Percentiles rank a stretch among this genome's conserved stretches.
These are phyloP conservation scores for Naganishia friedmannii DNA, from an alignment of 768 basidiomycete genomes.

Conservation along the genomic window DNA sequence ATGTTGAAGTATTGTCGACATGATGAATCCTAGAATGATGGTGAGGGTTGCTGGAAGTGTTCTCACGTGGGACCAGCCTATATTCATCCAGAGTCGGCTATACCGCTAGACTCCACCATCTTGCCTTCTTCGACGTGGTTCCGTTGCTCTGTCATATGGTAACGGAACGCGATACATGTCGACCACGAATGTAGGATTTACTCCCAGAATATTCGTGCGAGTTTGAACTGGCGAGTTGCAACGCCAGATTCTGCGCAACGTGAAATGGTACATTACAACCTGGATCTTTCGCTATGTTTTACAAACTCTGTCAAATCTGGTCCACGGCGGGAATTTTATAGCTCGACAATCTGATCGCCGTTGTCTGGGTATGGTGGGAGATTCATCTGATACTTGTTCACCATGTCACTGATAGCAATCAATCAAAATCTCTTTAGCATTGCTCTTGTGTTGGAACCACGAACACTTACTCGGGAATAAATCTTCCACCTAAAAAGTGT, in stretches of 20 bases:
- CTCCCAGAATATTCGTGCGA: background rate
- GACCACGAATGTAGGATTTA: no score
- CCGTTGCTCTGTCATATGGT: no score
- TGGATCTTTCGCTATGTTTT: background rate
- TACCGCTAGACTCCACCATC: no score
- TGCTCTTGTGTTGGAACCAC: conserved; percentile 69
- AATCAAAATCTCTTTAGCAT: conserved; percentile 53
- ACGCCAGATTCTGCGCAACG: background rate
- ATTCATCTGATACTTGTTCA: conserved; percentile 71
- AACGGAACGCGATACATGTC: no score
- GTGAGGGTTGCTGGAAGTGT: background rate
- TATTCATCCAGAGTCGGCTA: no score
- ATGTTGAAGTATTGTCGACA: background rate
- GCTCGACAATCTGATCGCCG: conserved; percentile 77
- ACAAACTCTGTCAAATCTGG: background rate
- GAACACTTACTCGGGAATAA: conserved; percentile 84
- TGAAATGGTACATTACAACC: background rate
- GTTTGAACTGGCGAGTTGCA: no score
- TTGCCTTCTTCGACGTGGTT: no score
- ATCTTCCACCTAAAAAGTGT: conserved; percentile 92
- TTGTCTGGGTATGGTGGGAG: conserved; percentile 75
- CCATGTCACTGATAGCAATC: conserved; percentile 59
- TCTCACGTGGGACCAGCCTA: conserved; percentile 5
- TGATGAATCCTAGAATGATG: background rate
- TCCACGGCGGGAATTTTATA: conserved; percentile 43